Evolutionary conservation across 495 filamentous ascomycete species (phyloP).

Genomic region (Aspergillus cavernicola): DNA sequence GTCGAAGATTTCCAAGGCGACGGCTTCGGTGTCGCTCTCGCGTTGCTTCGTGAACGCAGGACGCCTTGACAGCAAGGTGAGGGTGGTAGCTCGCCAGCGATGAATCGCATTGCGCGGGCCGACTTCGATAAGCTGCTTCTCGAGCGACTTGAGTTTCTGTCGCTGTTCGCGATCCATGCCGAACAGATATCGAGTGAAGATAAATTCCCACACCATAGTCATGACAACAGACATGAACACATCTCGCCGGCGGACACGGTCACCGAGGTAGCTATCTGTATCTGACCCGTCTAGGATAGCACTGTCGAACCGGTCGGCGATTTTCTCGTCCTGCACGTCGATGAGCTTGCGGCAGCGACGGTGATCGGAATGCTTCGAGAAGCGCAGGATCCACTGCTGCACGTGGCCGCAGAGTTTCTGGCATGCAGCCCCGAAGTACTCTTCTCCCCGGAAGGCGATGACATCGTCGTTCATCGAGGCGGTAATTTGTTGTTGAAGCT

Average conservation of each 20-base stretch:
- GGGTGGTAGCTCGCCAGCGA: constrained; percentile 92
- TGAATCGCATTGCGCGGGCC: constrained; percentile 78
- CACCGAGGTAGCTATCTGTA: constrained; percentile 77
- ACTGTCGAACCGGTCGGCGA: constrained; percentile 89
- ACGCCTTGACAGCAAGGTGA: constrained; percentile 79
- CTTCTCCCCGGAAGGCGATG: constrained; percentile 77
- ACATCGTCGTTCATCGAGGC: constrained; percentile 66
- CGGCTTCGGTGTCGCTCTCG: constrained; percentile 80
- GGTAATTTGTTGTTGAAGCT: constrained; percentile 80
- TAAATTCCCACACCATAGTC: constrained; percentile 97
- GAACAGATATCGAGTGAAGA: constrained; percentile 96
- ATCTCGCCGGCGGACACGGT: constrained; percentile 81
- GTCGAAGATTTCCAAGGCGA: constrained; percentile 78
- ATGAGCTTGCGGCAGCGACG: constrained; percentile 73
- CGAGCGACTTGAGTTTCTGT: constrained; percentile 90
- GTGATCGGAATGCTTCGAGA: constrained; percentile 93
- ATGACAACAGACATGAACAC: constrained; percentile 97
- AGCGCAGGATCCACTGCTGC: constrained; percentile 92
- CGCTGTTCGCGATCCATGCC: constrained; percentile 97
- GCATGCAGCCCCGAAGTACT: constrained; percentile 93
- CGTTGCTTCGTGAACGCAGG: constrained; percentile 71
- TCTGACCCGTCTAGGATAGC: constrained; percentile 90
- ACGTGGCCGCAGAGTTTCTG: constrained; percentile 90
- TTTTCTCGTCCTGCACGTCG: constrained; percentile 81
- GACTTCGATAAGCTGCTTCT: constrained; percentile 85